Evolutionary conservation across 176 grass and related monocot genomes (phyloP), one percentile per base, ranked within the genome.

Genomic region (Musa acuminata): DNA sequence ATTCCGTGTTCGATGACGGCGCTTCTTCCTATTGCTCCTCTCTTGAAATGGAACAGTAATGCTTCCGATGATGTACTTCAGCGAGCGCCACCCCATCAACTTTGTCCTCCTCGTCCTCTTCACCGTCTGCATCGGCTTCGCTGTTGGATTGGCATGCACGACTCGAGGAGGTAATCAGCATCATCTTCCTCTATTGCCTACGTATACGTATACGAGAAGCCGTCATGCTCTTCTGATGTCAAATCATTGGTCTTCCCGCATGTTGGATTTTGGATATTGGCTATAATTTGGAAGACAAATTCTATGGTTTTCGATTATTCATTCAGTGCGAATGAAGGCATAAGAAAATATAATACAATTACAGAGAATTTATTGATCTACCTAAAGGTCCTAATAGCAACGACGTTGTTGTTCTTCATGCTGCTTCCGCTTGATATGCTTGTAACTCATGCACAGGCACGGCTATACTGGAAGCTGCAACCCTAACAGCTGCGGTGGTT

Each of bases 81-180:
- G 85, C 16, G 23, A 89, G 8, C 72, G 35, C 68, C 90, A 93
- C 57, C 87, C 87, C 29, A 52, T 89, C 71, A 93, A 93, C 63
- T 62, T 87, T 52, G 8, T 93, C 75, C 73, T 93, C 21, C 84
- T 89, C 52, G 48, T 84, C 24, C 14, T 93, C 25, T 93, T 89
- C 77, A 93, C 87, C 50, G 17, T 93, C 9, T 81, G 71, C 77
- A 77, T 84, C 55, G 89, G 91, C 53, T 27, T 67, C 64, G 10
- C 79, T n/a, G 72, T 93, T 50, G 87, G 84, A 10, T 25, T 93
- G 52, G 71, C 64, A 8, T 89, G 82, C 84, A 66, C 84, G 64
- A 75, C 71, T 20, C 29, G 24, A 9, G 85, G 74, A 72, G 90
- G 90, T 86, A 74, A 66, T 3, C 13, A 69, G 9, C 20, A 23